Evolutionary conservation across 768 basidiomycete genomes (phyloP).

Genomic region (Suillus luteus): DNA sequence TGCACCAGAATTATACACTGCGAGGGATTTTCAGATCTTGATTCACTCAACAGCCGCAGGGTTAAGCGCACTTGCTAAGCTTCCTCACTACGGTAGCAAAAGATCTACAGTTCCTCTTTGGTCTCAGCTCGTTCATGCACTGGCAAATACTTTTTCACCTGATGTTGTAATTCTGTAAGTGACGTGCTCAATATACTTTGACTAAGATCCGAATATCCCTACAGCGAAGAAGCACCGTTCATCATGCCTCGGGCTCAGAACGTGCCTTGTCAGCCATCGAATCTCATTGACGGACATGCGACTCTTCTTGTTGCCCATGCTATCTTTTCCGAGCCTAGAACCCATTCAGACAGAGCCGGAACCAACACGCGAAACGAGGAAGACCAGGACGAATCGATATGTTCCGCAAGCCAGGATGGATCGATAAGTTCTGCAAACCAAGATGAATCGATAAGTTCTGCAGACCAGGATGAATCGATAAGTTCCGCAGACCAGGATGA

Average conservation of each 20-base stretch:
- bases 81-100: not conserved
- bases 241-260: not conserved
- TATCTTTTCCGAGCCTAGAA: not conserved
- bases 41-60: not conserved
- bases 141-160: not conserved
- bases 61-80: not conserved
- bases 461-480: too few relatives aligned
- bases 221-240: not conserved
- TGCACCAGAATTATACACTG: not conserved
- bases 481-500: too few relatives aligned
- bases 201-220: not conserved
- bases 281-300: not conserved
- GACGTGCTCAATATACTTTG: too few relatives aligned
- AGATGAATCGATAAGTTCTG: too few relatives aligned
- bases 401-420: too few relatives aligned
- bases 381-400: not conserved
- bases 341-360: not conserved
- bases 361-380: not conserved
- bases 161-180: not conserved
- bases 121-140: slow-evolving; percentile 1
- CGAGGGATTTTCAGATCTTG: not conserved
- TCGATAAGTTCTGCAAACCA: too few relatives aligned
- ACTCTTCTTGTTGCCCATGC: not conserved
- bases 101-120: slow-evolving; percentile 3
- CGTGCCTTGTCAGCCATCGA: not conserved